phyloP scores from a whole-genome alignment of 2,329 filamentous ascomycete genomes.

The Tolypocladium sp. region DNA sequence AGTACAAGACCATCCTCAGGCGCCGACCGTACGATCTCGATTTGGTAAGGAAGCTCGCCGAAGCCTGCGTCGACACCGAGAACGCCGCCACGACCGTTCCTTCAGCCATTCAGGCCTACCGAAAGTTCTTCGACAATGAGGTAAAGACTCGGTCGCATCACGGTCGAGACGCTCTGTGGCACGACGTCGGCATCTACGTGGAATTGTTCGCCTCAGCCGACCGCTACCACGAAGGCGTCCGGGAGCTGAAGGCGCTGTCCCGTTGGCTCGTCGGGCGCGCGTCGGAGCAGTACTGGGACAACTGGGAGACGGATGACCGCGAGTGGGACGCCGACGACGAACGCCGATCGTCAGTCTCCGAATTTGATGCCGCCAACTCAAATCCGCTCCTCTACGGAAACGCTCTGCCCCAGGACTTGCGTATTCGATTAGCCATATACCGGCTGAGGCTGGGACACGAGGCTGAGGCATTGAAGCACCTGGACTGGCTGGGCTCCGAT shows the following conservation, averaged over 20 bases:
- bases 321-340: conserved; percentile 77
- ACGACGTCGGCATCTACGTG: conserved; percentile 75
- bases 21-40: conserved; percentile 43
- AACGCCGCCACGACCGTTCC: conserved; percentile 28
- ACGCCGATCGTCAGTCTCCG: conserved; percentile 53
- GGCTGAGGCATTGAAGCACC: conserved; percentile 64
- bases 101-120: conserved; percentile 39
- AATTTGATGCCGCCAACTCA: conserved; percentile 48
- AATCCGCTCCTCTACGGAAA: conserved; percentile 55
- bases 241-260: conserved; percentile 60
- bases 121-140: conserved; percentile 34
- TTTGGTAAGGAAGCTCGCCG: conserved; percentile 45
- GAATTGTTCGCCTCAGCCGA: conserved; percentile 64
- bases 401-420: conserved; percentile 70
- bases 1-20: conserved; percentile 47
- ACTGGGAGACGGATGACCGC: conserved; percentile 62
- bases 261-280: conserved; percentile 76
- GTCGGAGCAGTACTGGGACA: conserved; percentile 70
- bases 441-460: conserved; percentile 62
- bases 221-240: conserved; percentile 56
- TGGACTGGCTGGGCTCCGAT: conserved; percentile 61
- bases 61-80: conserved; percentile 44
- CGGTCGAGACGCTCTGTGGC: conserved; percentile 52
- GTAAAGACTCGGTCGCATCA: conserved; percentile 19
- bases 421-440: conserved; percentile 75